Evolutionary conservation across 1,284 basidiomycete genomes (phyloP), one percentile per base, ranked within the genome.

Genomic region (Malassezia japonica): DNA sequence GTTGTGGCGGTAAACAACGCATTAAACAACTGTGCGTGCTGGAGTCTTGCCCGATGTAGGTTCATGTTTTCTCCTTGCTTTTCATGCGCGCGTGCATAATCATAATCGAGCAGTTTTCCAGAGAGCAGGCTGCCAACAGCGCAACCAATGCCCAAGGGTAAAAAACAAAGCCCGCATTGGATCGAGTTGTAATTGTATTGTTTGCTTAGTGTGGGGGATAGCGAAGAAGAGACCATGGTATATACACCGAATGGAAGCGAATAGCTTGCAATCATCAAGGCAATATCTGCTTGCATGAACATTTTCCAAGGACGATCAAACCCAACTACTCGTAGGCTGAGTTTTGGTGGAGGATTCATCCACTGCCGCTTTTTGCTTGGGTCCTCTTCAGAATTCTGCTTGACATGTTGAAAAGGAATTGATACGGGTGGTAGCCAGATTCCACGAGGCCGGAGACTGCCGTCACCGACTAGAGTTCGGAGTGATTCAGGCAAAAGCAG

Each of bases 131-230:
- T 56, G 18, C 53, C 53, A 6, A 40, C 13, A 5, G 39, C 55
- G 34, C 58, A 55, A 9, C 74, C 74, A 24, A 55, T 50, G 3
- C 83, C 85, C 48, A 83, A 77, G 0, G 80, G 76, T 37, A 87
- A 74, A 74, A 81, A 87, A 66, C 82, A 85, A 7, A 86, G 70
- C 0, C 85, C 85, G 29, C 82, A 77, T 12, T 80, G 77, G 1
- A 80, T 82, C 58, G 84, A 78, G 46, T 72, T 78, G 35, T 85
- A 75, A 65, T 75, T 79, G 60, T 85, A 86, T 1, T 76, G 73
- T 5, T 67, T 60, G 36, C 75, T 68, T 65, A 85, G 84, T 0
- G 84, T 74, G 0, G 80, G 78, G 6, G 84, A 83, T 33, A 84
- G 78, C 2, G 81, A 80, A 0, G 83, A 78, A 2, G 77, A 78